phyloP scores from a whole-genome alignment of 1,139 yeast genomes.

The Geotrichum europaeum region DNA sequence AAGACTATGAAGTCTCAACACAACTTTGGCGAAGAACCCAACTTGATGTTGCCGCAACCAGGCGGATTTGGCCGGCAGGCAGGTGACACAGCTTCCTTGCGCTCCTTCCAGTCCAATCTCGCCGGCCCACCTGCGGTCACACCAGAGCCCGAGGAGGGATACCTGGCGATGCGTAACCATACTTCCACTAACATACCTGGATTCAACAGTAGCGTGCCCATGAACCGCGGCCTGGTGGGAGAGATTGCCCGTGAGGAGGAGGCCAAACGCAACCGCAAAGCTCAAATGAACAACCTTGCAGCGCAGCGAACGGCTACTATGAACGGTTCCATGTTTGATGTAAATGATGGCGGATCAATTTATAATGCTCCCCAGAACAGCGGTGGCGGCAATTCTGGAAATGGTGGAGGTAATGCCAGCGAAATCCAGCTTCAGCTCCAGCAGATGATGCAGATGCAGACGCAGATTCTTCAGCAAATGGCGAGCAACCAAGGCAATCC shows the following conservation, averaged over 20 bases:
- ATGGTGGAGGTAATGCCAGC: background rate
- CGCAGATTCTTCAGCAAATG: constrained; percentile 33
- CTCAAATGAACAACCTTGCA: constrained; percentile 5
- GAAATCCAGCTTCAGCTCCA: constrained; percentile 33
- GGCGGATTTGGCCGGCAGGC: background rate
- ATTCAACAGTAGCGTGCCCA: constrained; percentile 19
- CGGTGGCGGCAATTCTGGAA: background rate
- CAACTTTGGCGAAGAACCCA: constrained; percentile 16
- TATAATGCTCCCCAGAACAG: constrained; percentile 1
- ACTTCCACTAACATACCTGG: constrained; percentile 24
- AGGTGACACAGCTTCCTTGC: constrained; percentile 15
- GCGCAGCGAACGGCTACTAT: constrained; percentile 19
- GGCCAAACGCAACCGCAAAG: constrained; percentile 32
- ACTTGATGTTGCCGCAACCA: constrained; percentile 5
- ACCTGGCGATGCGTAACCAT: constrained; percentile 12
- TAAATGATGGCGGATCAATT: constrained; percentile 5
- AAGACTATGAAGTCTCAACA: constrained; percentile 23
- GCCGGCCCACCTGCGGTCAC: constrained; percentile 4
- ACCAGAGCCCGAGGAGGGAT: constrained; percentile 17
- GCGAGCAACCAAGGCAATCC: constrained; percentile 6
- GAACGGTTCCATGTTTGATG: constrained; percentile 4
- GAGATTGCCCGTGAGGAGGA: constrained; percentile 40
- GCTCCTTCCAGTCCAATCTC: constrained; percentile 15
- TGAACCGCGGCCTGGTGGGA: constrained; percentile 37
- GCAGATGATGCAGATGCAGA: constrained; percentile 34